A percentile compares a stretch with the other conserved stretches of the same genome.
Evolutionary conservation across 1,139 yeast species (phyloP).

Genomic region (Zygotorulaspora mrakii): DNA sequence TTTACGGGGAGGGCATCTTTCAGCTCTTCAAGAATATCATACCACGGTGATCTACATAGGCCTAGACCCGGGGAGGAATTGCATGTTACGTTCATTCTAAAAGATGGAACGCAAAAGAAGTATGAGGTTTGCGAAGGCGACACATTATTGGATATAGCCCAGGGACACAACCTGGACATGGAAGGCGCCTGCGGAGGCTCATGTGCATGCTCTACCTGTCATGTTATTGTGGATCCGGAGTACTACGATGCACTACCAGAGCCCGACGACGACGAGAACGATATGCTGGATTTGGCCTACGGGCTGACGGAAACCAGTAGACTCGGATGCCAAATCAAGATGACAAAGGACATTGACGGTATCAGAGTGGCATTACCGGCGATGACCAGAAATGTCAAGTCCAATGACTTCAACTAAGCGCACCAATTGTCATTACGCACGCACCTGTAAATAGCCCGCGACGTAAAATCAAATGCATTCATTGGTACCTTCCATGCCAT

Average conservation of each 20-base stretch:
- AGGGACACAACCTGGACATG: conserved; percentile 88
- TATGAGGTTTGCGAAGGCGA: conserved; percentile 92
- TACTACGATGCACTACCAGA: conserved; percentile 87
- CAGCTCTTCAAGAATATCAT: conserved; percentile 6
- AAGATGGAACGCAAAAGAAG: conserved; percentile 80
- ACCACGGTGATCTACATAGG: conserved; percentile 81
- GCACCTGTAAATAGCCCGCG: conserved; percentile 8
- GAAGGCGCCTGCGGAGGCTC: conserved; percentile 99
- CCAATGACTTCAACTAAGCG: conserved; percentile 55
- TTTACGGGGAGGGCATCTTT: conserved; percentile 2
- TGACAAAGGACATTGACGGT: conserved; percentile 90
- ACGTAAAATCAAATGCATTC: no score
- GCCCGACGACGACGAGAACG: conserved; percentile 96
- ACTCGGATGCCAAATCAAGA: conserved; percentile 87
- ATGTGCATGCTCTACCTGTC: conserved; percentile 98
- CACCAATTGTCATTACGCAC: not conserved
- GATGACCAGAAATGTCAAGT: conserved; percentile 89
- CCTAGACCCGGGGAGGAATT: conserved; percentile 91
- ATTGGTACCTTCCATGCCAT: no score
- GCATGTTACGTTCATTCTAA: conserved; percentile 83
- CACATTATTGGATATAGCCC: conserved; percentile 87
- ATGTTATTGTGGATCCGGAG: conserved; percentile 92
- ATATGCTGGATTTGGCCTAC: conserved; percentile 95
- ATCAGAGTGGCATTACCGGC: conserved; percentile 95
- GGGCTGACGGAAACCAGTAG: conserved; percentile 96